A percentile compares a stretch with the other conserved stretches of the same genome.
These are phyloP conservation scores for Vachellia collinsii DNA, from an alignment of 306 rosid genomes.

Conservation along the genomic window DNA sequence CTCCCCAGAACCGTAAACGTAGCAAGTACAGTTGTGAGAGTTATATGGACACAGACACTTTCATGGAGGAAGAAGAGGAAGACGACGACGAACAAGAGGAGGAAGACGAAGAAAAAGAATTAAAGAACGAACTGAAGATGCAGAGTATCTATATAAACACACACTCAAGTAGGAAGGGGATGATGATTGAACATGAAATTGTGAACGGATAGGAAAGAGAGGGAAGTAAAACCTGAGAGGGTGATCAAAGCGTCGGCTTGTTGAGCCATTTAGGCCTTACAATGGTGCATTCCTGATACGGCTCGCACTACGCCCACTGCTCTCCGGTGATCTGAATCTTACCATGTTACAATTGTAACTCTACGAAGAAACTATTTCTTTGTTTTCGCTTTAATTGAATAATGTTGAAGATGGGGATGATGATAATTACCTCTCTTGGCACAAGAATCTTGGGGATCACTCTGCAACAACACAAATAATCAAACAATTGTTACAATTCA, in stretches of 20 bases:
- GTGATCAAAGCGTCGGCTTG: slow-evolving; percentile 87
- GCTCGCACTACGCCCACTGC: slow-evolving; percentile 73
- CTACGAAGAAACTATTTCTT: neutral
- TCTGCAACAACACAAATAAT: slow-evolving; percentile 42
- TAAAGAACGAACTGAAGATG: no score
- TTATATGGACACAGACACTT: neutral
- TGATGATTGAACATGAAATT: no score
- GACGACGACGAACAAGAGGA: no score
- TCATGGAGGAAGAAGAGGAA: neutral
- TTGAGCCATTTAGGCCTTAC: slow-evolving; percentile 83
- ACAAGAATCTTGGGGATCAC: slow-evolving; percentile 71
- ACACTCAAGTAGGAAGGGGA: neutral
- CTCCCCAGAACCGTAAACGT: no score
- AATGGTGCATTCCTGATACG: slow-evolving; percentile 80
- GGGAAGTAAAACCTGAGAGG: slow-evolving; percentile 56
- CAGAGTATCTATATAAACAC: no score
- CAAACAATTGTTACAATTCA: no score
- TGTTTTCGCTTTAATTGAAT: neutral
- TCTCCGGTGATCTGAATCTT: slow-evolving; percentile 65
- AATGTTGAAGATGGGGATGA: neutral
- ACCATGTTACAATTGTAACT: neutral
- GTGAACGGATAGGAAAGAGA: neutral
- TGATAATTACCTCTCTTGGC: slow-evolving; percentile 68
- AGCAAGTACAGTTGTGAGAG: neutral
- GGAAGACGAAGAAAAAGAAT: no score